Conservation (phyloP, 805 yeast genomes). For the Debaryomyces castellii region DNA sequence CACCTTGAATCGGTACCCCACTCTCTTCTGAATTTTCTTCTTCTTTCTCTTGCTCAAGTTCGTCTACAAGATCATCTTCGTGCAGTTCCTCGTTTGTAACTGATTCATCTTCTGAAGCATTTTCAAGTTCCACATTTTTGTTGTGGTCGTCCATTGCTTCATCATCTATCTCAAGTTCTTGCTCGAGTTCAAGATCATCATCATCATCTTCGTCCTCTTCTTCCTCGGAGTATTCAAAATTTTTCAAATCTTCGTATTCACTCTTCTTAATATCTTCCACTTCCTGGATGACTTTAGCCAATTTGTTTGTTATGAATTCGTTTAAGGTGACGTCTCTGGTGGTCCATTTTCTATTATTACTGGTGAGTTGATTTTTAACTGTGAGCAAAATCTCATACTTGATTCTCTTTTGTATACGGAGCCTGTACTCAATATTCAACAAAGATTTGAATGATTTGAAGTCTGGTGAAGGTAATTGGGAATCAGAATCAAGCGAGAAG, state of each 20-base stretch:
- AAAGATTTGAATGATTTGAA: conserved; percentile 26
- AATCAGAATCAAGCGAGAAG: conserved; percentile 26
- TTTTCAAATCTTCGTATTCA: conserved; percentile 27
- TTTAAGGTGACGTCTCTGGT: conserved; percentile 28
- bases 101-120: background rate
- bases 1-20: conserved; percentile 3
- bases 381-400: conserved; percentile 34
- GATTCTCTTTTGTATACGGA: conserved; percentile 30
- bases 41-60: conserved; percentile 5
- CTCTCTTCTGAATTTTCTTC: conserved; percentile 6
- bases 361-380: conserved; percentile 28
- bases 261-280: conserved; percentile 27
- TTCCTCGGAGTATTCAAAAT: conserved; percentile 18
- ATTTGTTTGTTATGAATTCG: conserved; percentile 26
- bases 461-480: conserved; percentile 26
- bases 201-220: conserved; percentile 22
- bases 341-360: conserved; percentile 36
- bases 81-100: background rate
- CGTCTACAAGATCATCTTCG: conserved; percentile 13
- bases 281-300: conserved; percentile 23
- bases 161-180: conserved; percentile 15
- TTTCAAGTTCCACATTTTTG: background rate
- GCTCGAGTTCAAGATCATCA: conserved; percentile 1
- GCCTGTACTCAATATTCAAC: conserved; percentile 31
- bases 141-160: background rate